Conservation (phyloP, 2,329 filamentous ascomycete genomes). For the Anisogramma anomala region DNA sequence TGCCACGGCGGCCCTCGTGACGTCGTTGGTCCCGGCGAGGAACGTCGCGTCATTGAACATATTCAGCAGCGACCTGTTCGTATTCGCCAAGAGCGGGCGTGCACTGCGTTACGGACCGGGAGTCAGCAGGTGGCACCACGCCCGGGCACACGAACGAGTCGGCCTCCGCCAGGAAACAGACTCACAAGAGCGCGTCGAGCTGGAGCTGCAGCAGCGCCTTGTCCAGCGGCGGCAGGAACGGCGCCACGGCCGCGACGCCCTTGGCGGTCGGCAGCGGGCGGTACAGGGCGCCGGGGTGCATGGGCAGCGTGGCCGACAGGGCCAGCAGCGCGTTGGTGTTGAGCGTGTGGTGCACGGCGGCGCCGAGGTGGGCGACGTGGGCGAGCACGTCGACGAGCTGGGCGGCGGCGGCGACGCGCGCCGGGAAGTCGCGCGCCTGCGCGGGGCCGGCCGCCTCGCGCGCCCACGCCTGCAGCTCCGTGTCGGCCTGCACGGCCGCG, state of each 20-base stretch:
- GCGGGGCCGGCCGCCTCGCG: conserved; percentile 27
- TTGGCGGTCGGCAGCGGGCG: conserved; percentile 27
- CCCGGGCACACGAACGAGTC: not conserved
- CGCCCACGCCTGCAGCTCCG: conserved; percentile 32
- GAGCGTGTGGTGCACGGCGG: conserved; percentile 28
- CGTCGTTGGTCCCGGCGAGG: conserved; percentile 22
- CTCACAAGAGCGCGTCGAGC: conserved; percentile 20
- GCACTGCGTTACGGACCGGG: conserved; percentile 7
- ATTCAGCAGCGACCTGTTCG: conserved; percentile 27
- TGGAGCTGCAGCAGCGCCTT: conserved; percentile 26
- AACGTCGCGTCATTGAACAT: conserved; percentile 28
- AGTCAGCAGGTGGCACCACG: not conserved
- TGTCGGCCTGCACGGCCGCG: conserved; percentile 23
- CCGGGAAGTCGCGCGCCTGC: conserved; percentile 29
- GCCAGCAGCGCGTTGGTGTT: conserved; percentile 29
- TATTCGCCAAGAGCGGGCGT: conserved; percentile 26
- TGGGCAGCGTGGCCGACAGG: conserved; percentile 26
- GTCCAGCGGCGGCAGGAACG: conserved; percentile 24
- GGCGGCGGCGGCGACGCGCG: conserved; percentile 14
- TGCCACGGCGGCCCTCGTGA: conserved; percentile 23
- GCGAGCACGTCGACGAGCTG: conserved; percentile 30
- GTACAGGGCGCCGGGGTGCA: conserved; percentile 30
- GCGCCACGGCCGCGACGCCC: conserved; percentile 23
- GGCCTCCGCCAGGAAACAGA: not conserved
- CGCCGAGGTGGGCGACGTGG: conserved; percentile 25